A percentile compares a stretch with the other conserved stretches of the same genome.
Conservation (phyloP, 805 yeast genomes). For the Pichia gijzeniarum region DNA sequence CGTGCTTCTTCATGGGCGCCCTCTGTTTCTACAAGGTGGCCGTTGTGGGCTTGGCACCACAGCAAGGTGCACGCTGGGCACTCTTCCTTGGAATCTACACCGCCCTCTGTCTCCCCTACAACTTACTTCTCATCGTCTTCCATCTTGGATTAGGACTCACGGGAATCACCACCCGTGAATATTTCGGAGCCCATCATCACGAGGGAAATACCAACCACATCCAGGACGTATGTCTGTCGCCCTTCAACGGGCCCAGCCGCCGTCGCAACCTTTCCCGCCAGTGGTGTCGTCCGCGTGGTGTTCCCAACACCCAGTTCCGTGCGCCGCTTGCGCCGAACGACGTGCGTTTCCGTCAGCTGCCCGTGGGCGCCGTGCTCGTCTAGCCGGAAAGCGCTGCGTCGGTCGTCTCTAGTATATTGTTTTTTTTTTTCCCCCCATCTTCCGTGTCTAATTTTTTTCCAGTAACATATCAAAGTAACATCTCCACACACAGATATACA, state of each 20-base stretch:
- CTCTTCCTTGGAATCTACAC: constrained; percentile 49
- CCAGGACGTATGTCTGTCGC: constrained; percentile 31
- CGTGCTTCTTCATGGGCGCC: constrained; percentile 25
- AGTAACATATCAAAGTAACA: no score
- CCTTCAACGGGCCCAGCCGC: constrained; percentile 35
- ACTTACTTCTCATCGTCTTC: constrained; percentile 43
- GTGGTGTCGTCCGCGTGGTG: no score
- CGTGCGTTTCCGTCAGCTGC: constrained; percentile 29
- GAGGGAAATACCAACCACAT: constrained; percentile 19
- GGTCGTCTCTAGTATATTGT: no score
- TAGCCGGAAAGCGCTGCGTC: no score
- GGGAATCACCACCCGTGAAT: constrained; percentile 71
- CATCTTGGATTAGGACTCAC: constrained; percentile 51
- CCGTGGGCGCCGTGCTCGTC: no score
- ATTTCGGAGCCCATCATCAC: constrained; percentile 39
- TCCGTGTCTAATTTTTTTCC: no score
- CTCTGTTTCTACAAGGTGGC: constrained; percentile 28
- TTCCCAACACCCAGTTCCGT: no score
- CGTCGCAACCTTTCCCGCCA: no score
- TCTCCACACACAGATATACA: no score
- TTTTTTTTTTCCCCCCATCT: no score
- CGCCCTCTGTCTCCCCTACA: constrained; percentile 44
- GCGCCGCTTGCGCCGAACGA: neutral
- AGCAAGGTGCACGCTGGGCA: constrained; percentile 31
- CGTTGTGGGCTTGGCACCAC: constrained; percentile 20